Base-by-base conservation (phyloP, 192 early-diverging fungal genomes). In the Backusella morwellensis region DNA sequence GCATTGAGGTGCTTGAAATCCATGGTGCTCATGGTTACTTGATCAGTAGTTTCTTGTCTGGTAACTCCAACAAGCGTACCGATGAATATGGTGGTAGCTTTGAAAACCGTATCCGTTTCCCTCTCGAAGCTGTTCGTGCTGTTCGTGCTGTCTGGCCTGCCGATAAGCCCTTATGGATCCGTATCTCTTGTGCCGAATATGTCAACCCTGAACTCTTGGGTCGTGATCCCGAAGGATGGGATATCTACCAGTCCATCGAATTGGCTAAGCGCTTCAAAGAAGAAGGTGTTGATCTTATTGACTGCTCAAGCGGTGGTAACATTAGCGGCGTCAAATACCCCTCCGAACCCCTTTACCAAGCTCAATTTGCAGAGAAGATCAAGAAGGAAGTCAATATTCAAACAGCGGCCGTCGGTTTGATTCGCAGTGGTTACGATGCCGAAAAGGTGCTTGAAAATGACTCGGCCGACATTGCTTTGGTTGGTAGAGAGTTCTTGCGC, bases 11-110 rank as follows among this genome's bases (percentile, higher is more conserved):
- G 6, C 19, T 76, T 6, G 38, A 76, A 44, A 76, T 76, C 44
- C 75, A 97, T 67, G 90, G 85, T 68, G 96, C 97, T 1, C 95
- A 98, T 82, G 97, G 75, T 6, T 99, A 97, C 81, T 82, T 99
- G 67, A 77, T 95, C 68, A 84, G 91, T 82, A 84, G 91, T 78
- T 97, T 97, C 78, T 74, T 96, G n/a, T 93, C 91, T 26, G 92
- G 93, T 4, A 69, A 93, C 26, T 86, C 91, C 66, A 98, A 99
- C 86, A 71, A 89, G 34, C 92, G 97, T 73, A 96, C 94, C 0
- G 97, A 99, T 81, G 72, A 92, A 66, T 99, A 96, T 78, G 97
- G 97, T 40, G 96, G 97, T 0, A 90, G 90, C 1, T 91, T 97
- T 54, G 94, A 97, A 74, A 97, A 98, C 85, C 91, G 96, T 75